A percentile compares a stretch with the other conserved stretches of the same genome.
Evolutionary conservation across 495 filamentous ascomycete species (phyloP).

Genomic region (Penicillium silybi): DNA sequence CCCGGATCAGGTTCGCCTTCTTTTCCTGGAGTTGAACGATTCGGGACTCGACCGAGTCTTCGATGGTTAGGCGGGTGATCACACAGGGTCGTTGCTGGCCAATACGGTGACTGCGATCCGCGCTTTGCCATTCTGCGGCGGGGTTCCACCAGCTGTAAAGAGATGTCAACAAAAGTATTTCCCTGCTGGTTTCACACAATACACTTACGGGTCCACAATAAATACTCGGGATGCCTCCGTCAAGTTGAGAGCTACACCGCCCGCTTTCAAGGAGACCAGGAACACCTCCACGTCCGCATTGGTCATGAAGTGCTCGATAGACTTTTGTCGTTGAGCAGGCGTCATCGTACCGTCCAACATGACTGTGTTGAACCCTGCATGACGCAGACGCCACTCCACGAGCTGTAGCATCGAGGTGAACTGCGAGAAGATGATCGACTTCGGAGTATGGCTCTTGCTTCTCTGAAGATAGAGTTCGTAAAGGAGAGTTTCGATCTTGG

Average conservation of each 20-base stretch:
- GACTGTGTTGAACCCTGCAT: conserved; percentile 93
- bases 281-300: conserved; percentile 91
- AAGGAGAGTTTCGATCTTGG: conserved; percentile 94
- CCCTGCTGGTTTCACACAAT: not conserved
- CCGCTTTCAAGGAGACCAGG: conserved; percentile 89
- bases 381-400: conserved; percentile 91
- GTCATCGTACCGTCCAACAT: conserved; percentile 98
- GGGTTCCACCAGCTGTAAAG: conserved; percentile 86
- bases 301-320: conserved; percentile 93
- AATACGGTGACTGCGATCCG: conserved; percentile 95
- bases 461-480: conserved; percentile 88
- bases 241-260: conserved; percentile 90
- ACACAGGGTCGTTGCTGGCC: conserved; percentile 89
- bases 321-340: conserved; percentile 83
- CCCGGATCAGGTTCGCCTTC: conserved; percentile 93
- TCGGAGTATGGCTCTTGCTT: conserved; percentile 84
- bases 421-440: conserved; percentile 75
- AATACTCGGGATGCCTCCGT: conserved; percentile 93
- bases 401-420: conserved; percentile 71
- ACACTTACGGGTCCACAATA: conserved; percentile 85
- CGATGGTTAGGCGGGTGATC: conserved; percentile 91
- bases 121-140: conserved; percentile 94
- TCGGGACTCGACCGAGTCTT: conserved; percentile 91
- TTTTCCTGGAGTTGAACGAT: conserved; percentile 96
- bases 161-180: conserved; percentile 13